Percentiles rank a stretch among this genome's conserved stretches.
Conservation (phyloP, 1,284 basidiomycete genomes). For the Tilletia setariae region DNA sequence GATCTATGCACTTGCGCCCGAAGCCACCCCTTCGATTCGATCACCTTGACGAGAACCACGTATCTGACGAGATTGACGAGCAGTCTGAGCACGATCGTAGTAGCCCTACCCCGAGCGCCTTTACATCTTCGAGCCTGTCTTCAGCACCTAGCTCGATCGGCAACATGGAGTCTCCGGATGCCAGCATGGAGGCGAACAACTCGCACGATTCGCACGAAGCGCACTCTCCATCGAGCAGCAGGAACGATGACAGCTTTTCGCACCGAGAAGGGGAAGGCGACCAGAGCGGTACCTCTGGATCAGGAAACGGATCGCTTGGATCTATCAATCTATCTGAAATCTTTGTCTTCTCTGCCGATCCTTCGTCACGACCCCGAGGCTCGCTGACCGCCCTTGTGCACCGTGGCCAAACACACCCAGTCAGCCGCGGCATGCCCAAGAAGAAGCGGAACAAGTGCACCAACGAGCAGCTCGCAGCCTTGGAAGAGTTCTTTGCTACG, state of each 20-base stretch:
- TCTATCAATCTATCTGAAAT: conserved; percentile 2
- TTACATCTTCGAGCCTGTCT: background rate
- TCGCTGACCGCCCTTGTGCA: conserved; percentile 4
- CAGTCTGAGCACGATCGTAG: background rate
- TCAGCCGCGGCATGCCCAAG: conserved; percentile 13
- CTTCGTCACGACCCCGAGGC: conserved; percentile 6
- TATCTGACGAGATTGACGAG: background rate
- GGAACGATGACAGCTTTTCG: background rate
- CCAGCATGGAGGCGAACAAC: background rate
- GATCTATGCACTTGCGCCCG: conserved; percentile 2
- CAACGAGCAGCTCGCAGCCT: conserved; percentile 33
- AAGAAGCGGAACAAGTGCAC: conserved; percentile 47
- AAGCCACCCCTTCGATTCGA: background rate
- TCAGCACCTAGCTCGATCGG: background rate
- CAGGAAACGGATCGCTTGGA: background rate
- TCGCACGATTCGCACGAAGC: background rate
- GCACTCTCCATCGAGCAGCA: background rate
- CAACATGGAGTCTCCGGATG: conserved; percentile 8
- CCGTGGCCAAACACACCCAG: conserved; percentile 3
- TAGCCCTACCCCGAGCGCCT: conserved; percentile 9
- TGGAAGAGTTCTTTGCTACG: conserved; percentile 39
- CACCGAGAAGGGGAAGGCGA: background rate
- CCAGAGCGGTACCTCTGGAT: background rate
- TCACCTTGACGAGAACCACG: background rate
- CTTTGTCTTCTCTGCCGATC: conserved; percentile 13